These are phyloP conservation scores for Astraeus odoratus DNA, from an alignment of 768 basidiomycete genomes.

Conservation along the genomic window DNA sequence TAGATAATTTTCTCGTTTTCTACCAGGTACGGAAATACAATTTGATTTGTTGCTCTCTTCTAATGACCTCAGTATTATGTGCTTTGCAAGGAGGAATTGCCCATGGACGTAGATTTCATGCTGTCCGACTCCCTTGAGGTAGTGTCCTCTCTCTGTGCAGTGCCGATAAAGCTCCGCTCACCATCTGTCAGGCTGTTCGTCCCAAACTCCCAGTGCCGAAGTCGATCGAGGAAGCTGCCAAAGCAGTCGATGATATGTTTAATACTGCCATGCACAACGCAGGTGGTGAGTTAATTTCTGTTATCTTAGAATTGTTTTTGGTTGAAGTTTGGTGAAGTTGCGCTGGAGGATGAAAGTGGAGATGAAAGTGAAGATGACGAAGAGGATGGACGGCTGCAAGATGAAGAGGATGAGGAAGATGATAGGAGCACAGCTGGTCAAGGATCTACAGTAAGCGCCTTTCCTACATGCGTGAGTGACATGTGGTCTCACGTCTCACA, in stretches of 20 bases:
- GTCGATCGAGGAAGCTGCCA: constrained; percentile 78
- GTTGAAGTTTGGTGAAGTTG: constrained; percentile 21
- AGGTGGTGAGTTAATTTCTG: constrained; percentile 35
- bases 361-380: constrained; percentile 50
- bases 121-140: constrained; percentile 91
- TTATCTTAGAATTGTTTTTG: constrained; percentile 8
- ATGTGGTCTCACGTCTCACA: neutral
- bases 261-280: constrained; percentile 55
- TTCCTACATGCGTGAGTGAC: neutral
- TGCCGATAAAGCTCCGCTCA: constrained; percentile 1
- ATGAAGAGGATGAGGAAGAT: constrained; percentile 61
- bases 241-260: constrained; percentile 88
- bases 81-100: constrained; percentile 80
- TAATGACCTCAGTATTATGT: constrained; percentile 59
- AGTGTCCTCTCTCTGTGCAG: constrained; percentile 8
- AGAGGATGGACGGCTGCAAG: constrained; percentile 32
- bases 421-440: constrained; percentile 33
- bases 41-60: neutral
- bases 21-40: constrained; percentile 62
- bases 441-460: constrained; percentile 47
- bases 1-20: constrained; percentile 88
- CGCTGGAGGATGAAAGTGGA: constrained; percentile 33
- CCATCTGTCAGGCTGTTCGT: constrained; percentile 59
- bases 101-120: constrained; percentile 99
- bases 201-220: constrained; percentile 70